A percentile compares a stretch with the other conserved stretches of the same genome.
Conservation (phyloP, 225 moss, liverwort and hornwort species). For the Polytrichum formosum region DNA sequence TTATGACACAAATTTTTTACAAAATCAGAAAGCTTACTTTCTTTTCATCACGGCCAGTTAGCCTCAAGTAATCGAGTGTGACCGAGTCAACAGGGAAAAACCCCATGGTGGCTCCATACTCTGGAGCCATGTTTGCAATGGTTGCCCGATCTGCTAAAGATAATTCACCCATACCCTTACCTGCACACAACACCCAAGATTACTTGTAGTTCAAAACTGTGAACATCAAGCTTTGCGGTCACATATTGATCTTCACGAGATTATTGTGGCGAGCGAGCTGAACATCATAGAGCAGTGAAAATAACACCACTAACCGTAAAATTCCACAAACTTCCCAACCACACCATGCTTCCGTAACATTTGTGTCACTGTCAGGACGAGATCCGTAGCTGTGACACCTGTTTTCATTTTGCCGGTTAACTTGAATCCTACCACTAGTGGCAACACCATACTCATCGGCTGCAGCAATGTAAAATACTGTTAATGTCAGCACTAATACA, state of each 20-base stretch:
- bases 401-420: conserved; percentile 69
- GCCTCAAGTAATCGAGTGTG: conserved; percentile 80
- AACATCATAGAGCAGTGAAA: not conserved
- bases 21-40: conserved; percentile 38
- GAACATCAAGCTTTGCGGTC: too few species aligned
- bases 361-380: conserved; percentile 91
- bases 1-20: not conserved
- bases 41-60: conserved; percentile 88
- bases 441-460: conserved; percentile 99
- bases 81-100: conserved; percentile 94
- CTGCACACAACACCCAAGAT: conserved; percentile 31
- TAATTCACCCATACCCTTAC: conserved; percentile 76
- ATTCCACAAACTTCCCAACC: conserved; percentile 97
- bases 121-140: conserved; percentile 95
- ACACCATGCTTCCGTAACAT: conserved; percentile 93
- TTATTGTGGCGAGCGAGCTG: too few species aligned
- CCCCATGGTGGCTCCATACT: conserved; percentile 97
- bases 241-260: too few species aligned
- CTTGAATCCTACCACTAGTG: conserved; percentile 92
- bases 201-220: too few species aligned
- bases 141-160: conserved; percentile 89
- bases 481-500: too few species aligned
- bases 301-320: conserved; percentile 60
- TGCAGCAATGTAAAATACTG: conserved; percentile 23
- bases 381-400: conserved; percentile 95